These are phyloP conservation scores for Dissophora globulifera DNA, from an alignment of 192 early-diverging fungal genomes.

Conservation along the genomic window DNA sequence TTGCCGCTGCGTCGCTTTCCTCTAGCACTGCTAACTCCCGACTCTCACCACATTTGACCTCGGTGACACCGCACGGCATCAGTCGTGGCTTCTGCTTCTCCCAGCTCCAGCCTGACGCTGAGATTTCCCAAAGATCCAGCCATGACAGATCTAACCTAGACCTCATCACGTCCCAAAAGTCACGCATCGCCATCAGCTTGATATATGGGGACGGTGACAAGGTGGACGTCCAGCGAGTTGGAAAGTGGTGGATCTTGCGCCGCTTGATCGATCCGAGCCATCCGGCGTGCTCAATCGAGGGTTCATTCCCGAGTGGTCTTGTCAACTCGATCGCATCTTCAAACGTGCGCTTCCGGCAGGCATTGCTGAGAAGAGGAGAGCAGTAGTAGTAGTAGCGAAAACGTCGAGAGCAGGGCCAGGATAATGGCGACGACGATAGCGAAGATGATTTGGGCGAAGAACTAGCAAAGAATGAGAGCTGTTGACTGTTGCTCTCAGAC, in stretches of 20 bases:
- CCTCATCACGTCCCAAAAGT: constrained; percentile 51
- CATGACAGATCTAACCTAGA: constrained; percentile 32
- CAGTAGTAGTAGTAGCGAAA: neutral
- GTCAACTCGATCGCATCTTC: constrained; percentile 42
- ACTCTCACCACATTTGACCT: too few relatives aligned
- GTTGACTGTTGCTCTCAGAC: neutral
- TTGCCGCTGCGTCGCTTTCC: too few relatives aligned
- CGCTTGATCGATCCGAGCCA: constrained; percentile 48
- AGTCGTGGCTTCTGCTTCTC: neutral
- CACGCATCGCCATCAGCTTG: constrained; percentile 31
- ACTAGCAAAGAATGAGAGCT: too few relatives aligned
- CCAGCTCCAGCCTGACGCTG: constrained; percentile 1
- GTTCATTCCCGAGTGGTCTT: constrained; percentile 33
- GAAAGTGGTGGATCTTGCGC: constrained; percentile 49
- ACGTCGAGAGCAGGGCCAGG: too few relatives aligned
- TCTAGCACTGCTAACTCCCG: too few relatives aligned
- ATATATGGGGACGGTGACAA: constrained; percentile 37
- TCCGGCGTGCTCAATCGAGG: constrained; percentile 10
- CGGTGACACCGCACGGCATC: too few relatives aligned
- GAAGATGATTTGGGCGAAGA: neutral
- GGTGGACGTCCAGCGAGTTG: constrained; percentile 39
- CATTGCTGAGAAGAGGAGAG: neutral
- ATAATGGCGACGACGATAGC: neutral
- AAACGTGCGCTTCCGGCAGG: constrained; percentile 35
- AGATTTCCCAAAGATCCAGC: constrained; percentile 23